Conservation (phyloP, 768 basidiomycete genomes). For the Candolleomyces aberdarensis region DNA sequence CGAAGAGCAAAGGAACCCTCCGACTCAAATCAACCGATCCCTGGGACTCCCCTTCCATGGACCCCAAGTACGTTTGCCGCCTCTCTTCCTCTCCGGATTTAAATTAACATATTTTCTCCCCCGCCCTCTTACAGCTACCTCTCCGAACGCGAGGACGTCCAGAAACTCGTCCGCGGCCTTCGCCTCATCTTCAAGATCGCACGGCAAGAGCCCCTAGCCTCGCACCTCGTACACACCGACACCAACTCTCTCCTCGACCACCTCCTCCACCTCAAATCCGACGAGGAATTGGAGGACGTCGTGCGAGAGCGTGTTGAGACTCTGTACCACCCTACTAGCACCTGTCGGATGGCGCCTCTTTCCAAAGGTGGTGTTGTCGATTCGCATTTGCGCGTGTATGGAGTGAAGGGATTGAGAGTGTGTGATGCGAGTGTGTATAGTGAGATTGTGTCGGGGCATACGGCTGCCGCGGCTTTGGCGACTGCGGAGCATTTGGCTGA, state of each 20-base stretch:
- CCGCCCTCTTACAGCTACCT: slow-evolving; percentile 28
- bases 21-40: slow-evolving; percentile 34
- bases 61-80: slow-evolving; percentile 31
- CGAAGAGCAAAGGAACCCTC: slow-evolving; percentile 36
- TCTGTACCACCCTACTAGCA: slow-evolving; percentile 42
- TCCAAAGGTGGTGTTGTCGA: slow-evolving; percentile 43
- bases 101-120: not conserved
- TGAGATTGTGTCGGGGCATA: slow-evolving; percentile 13
- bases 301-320: slow-evolving; percentile 41
- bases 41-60: slow-evolving; percentile 32
- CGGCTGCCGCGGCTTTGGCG: slow-evolving; percentile 30
- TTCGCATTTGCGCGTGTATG: slow-evolving; percentile 40
- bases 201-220: slow-evolving; percentile 31
- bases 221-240: slow-evolving; percentile 28
- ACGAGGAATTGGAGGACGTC: slow-evolving; percentile 37
- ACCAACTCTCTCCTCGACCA: slow-evolving; percentile 34
- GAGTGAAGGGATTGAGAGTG: slow-evolving; percentile 38
- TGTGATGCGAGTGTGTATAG: slow-evolving; percentile 13
- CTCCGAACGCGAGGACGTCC: slow-evolving; percentile 32
- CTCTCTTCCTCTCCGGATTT: not conserved
- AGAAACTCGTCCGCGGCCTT: slow-evolving; percentile 36
- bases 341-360: slow-evolving; percentile 43
- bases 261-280: slow-evolving; percentile 27
- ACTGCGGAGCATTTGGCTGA: slow-evolving; percentile 28
- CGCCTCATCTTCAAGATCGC: slow-evolving; percentile 32